These are phyloP conservation scores for Nyctanthes arbortristis DNA, from an alignment of 257 asterid species.

Conservation along the genomic window DNA sequence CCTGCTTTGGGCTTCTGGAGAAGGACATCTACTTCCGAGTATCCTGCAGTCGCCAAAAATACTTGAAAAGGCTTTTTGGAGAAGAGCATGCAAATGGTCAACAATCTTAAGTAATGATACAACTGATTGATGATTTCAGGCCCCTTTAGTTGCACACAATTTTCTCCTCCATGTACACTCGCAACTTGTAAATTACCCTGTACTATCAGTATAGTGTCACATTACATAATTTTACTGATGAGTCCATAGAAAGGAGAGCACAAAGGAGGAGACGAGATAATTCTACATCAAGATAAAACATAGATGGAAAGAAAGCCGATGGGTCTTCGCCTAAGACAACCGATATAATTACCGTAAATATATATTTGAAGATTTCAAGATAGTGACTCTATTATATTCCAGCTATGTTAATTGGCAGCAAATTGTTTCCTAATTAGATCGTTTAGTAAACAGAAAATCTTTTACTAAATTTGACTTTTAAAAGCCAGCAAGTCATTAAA, in stretches of 20 bases:
- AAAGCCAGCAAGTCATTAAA: too few species aligned
- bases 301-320: too few species aligned
- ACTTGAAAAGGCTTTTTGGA: constrained; percentile 77
- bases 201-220: constrained; percentile 23
- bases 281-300: not conserved
- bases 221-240: not conserved
- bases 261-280: not conserved
- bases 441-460: too few species aligned
- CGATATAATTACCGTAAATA: too few species aligned
- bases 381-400: too few species aligned
- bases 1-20: constrained; percentile 91
- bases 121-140: constrained; percentile 54
- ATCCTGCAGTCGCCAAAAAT: constrained; percentile 67
- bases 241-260: not conserved
- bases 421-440: too few species aligned
- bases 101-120: constrained; percentile 61
- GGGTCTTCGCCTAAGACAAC: too few species aligned
- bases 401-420: too few species aligned
- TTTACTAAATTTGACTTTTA: too few species aligned
- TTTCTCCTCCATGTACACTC: constrained; percentile 70
- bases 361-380: too few species aligned
- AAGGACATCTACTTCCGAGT: constrained; percentile 57
- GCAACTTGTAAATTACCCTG: constrained; percentile 84
- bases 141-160: constrained; percentile 62
- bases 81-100: constrained; percentile 70